Percentiles rank a stretch among this genome's conserved stretches.
phyloP scores from a whole-genome alignment of 129 eudicot species.

The Pseudognaphalium luteoalbum region DNA sequence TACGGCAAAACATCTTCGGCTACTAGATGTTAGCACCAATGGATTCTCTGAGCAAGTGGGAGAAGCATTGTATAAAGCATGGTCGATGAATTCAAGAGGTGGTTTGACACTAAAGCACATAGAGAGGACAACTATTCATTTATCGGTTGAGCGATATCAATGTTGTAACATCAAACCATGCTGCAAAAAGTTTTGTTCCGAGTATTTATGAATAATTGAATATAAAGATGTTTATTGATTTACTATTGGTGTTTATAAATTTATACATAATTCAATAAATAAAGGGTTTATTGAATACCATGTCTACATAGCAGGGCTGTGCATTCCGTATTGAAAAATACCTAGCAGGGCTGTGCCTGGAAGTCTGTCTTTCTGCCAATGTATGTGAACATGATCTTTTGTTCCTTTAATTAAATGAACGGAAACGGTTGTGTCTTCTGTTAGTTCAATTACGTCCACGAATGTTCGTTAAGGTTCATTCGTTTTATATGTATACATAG shows the following conservation, averaged over 20 bases:
- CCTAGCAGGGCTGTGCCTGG: neutral
- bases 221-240: neutral
- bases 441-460: no score
- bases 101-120: constrained; percentile 47
- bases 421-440: no score
- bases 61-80: constrained; percentile 53
- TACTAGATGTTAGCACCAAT: constrained; percentile 75
- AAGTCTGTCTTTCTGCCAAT: neutral
- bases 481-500: no score
- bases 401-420: no score
- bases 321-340: no score
- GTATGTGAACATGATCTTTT: no score
- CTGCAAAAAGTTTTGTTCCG: constrained; percentile 31
- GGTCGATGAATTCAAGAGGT: constrained; percentile 53
- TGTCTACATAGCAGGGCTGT: no score
- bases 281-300: no score
- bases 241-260: neutral
- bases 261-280: no score
- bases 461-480: no score
- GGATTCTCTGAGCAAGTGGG: constrained; percentile 48
- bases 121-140: constrained; percentile 46
- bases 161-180: constrained; percentile 73
- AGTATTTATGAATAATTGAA: neutral
- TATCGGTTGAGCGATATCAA: constrained; percentile 45
- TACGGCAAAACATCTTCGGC: constrained; percentile 46